Evolutionary conservation across 768 basidiomycete genomes (phyloP).

Genomic region (Mycena latifolia): DNA sequence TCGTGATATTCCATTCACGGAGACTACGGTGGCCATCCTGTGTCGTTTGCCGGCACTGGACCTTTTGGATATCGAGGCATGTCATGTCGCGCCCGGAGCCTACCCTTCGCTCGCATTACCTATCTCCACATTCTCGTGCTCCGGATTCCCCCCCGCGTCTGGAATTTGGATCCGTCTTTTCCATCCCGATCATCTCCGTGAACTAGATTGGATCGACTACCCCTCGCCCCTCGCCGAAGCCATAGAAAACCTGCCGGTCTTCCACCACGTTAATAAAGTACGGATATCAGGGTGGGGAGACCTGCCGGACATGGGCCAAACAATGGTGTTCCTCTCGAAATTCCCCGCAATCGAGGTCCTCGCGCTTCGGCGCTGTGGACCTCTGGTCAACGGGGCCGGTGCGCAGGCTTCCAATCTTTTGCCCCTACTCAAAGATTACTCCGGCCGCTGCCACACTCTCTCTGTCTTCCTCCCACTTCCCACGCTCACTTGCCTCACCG

Average conservation of each 20-base stretch:
- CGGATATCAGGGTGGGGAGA: background rate
- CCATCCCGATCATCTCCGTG: slow-evolving; percentile 11
- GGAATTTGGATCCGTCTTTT: slow-evolving; percentile 2
- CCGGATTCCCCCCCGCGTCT: no score
- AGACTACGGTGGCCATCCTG: background rate
- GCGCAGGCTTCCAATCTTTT: background rate
- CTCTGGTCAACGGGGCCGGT: background rate
- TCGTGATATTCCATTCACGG: background rate
- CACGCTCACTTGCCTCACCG: background rate
- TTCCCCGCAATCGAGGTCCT: slow-evolving; percentile 7
- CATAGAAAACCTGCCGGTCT: background rate
- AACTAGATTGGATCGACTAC: background rate
- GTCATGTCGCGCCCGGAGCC: no score
- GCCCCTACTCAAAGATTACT: background rate
- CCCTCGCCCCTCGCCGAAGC: no score
- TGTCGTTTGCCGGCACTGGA: background rate
- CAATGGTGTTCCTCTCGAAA: background rate
- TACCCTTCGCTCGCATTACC: no score
- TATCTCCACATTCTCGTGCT: background rate
- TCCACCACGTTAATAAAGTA: background rate
- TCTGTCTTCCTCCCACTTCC: background rate
- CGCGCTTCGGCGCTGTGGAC: background rate
- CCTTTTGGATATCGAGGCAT: background rate
- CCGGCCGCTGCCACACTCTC: background rate
- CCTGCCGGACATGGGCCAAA: no score